Conservation (phyloP, 2,329 filamentous ascomycete genomes). For the Penicillium crustosum region DNA sequence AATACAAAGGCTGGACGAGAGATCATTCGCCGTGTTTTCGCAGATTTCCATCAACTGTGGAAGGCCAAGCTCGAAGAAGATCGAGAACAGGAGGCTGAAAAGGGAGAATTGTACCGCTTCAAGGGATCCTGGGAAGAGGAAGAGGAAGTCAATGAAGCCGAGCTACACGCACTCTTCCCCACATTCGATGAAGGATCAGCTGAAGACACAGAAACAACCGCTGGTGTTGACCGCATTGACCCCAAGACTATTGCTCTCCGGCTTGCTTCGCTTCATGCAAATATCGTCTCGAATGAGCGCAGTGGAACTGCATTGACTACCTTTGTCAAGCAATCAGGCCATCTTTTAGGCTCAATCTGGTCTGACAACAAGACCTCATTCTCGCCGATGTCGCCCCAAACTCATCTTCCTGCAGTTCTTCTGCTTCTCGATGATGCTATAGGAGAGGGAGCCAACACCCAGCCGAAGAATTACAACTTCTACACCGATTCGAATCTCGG, state of each 20-base stretch:
- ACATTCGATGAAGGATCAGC: conserved; percentile 62
- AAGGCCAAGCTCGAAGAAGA: conserved; percentile 73
- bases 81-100: conserved; percentile 70
- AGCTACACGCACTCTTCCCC: conserved; percentile 80
- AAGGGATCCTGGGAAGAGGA: conserved; percentile 74
- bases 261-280: conserved; percentile 60
- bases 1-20: conserved; percentile 49
- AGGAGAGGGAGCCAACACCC: conserved; percentile 47
- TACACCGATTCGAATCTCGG: conserved; percentile 77
- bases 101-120: conserved; percentile 79
- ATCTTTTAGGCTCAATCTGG: conserved; percentile 38
- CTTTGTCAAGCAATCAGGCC: conserved; percentile 38
- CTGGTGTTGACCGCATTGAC: conserved; percentile 35
- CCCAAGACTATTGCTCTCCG: conserved; percentile 59
- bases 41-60: conserved; percentile 77
- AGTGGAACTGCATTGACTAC: conserved; percentile 31
- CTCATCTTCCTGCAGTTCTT: conserved; percentile 65
- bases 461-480: conserved; percentile 70
- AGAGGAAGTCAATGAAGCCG: conserved; percentile 70
- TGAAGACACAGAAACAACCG: conserved; percentile 32
- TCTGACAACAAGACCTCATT: conserved; percentile 25
- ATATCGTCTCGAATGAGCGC: conserved; percentile 40
- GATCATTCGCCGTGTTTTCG: conserved; percentile 65
- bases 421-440: conserved; percentile 65
- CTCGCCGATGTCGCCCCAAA: conserved; percentile 42